These are phyloP conservation scores for Lasiodiplodia sp. DNA, from an alignment of 2,329 filamentous ascomycete genomes.

Conservation along the genomic window DNA sequence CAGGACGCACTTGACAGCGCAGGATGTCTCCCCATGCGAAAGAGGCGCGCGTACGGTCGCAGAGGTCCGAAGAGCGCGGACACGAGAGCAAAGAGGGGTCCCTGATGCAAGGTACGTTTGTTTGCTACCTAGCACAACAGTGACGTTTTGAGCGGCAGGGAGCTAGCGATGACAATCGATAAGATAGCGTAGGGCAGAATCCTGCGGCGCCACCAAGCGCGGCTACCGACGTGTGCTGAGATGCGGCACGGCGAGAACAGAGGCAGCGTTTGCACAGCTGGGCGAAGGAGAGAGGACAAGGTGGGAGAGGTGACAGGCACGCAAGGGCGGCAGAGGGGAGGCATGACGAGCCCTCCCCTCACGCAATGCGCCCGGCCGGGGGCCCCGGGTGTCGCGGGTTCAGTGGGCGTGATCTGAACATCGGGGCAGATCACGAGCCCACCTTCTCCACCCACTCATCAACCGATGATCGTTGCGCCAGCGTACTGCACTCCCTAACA, in stretches of 20 bases:
- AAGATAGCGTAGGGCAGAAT: slow-evolving; percentile 25
- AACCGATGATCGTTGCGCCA: neutral
- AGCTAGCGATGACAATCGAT: slow-evolving; percentile 22
- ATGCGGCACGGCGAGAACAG: neutral
- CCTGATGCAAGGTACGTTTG: neutral
- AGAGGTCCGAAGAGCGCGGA: neutral
- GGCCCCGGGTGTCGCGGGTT: slow-evolving; percentile 2
- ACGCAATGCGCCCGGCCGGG: slow-evolving; percentile 16
- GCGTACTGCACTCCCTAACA: neutral
- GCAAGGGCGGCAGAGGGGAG: slow-evolving; percentile 3
- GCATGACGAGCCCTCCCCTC: neutral
- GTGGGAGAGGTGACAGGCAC: neutral
- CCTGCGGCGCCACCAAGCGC: slow-evolving; percentile 19
- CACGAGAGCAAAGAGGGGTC: neutral
- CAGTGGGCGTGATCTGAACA: slow-evolving; percentile 11
- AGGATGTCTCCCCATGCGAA: no score
- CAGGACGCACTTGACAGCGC: neutral
- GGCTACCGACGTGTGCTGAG: neutral
- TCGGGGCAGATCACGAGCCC: slow-evolving; percentile 27
- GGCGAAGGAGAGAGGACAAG: neutral
- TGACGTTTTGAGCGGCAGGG: slow-evolving; percentile 9
- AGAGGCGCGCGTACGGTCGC: neutral
- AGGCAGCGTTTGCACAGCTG: neutral
- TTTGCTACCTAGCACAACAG: neutral
- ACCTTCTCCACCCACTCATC: neutral